Percentiles rank a stretch among this genome's conserved stretches.
These are phyloP conservation scores for Aspergillus felis DNA, from an alignment of 2,329 filamentous ascomycete species.

Conservation along the genomic window DNA sequence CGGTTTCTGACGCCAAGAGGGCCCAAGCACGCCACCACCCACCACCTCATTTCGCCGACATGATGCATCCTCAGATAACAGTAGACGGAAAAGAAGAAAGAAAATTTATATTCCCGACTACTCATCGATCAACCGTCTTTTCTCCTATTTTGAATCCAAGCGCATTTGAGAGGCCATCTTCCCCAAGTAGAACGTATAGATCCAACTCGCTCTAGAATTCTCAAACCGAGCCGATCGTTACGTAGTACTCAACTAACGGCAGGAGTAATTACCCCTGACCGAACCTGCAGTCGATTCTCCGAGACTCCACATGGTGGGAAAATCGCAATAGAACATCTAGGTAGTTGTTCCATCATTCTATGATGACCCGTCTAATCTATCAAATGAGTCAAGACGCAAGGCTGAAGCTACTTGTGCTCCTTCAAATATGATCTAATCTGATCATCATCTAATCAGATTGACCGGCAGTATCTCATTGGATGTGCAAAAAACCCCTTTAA, in stretches of 20 bases:
- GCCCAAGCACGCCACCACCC: not conserved
- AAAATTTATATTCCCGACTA: too few relatives aligned
- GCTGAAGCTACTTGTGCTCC: not conserved
- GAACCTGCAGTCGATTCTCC: not conserved
- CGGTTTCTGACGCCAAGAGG: not conserved
- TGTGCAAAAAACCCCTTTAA: not conserved
- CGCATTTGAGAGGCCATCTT: not conserved
- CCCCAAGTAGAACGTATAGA: not conserved
- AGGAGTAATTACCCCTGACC: not conserved
- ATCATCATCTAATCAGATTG: constrained; percentile 19
- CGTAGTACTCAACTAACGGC: not conserved
- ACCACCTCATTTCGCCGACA: not conserved
- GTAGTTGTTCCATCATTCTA: not conserved
- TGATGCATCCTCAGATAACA: too few relatives aligned
- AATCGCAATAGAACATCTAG: not conserved
- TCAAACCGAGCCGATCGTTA: not conserved
- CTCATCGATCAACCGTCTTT: not conserved
- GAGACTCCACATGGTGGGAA: not conserved
- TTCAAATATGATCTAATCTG: constrained; percentile 12
- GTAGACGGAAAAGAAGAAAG: too few relatives aligned
- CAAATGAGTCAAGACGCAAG: not conserved
- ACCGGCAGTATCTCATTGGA: constrained; percentile 1
- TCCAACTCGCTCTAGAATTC: not conserved
- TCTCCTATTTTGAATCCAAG: not conserved
- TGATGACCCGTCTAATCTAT: not conserved